Evolutionary conservation across 306 rosid species (phyloP), one percentile per base, ranked within the genome.

Genomic region (Vigna mungo): DNA sequence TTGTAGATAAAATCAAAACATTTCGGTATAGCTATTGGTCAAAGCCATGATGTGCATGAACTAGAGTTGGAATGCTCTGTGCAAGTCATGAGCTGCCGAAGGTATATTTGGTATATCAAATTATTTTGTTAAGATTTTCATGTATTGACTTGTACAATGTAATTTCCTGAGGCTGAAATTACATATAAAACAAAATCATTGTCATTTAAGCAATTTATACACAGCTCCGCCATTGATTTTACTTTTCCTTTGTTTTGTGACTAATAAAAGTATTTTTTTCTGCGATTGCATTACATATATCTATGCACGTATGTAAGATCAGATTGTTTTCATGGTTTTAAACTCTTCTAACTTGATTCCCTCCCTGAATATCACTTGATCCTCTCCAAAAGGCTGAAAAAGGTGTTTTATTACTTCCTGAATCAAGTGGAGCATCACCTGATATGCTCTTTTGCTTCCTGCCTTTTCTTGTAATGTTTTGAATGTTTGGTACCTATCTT

Each of bases 121-220:
- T 56, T 68, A 56, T n/a, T 54, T 43, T 0, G 11, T 44, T 15
- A 30, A 60, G 43, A 78, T 58, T 44, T 17, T 47, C 70, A 32
- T 23, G 3, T 62, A 17, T 48, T 80, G 46, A 44, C 68, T 25
- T 30, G 5, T 78, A 21, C 18, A 15, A 18, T 32, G 16, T 32
- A 68, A 68, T 55, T 30, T 55, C 46, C 18, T 12, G 25, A 34
- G 60, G 52, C 69, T 78, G 70, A 78, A 78, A 37, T 39, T 65
- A 23, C 47, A 43, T 55, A n/a, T n/a, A 11, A 77, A 76, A 53
- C 17, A 11, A 77, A 66, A 53, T 8, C 20, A 25, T 34, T 23
- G 3, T 53, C 5, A 60, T 44, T 74, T 44, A 53, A 39, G 47
- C 60, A 39, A 77, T 64, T 25, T 12, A 32, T 3, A 32, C 77